Evolutionary conservation across 1,139 yeast genomes (phyloP), one percentile per base, ranked within the genome.

Genomic region (Debaryomycetaceae sp.): DNA sequence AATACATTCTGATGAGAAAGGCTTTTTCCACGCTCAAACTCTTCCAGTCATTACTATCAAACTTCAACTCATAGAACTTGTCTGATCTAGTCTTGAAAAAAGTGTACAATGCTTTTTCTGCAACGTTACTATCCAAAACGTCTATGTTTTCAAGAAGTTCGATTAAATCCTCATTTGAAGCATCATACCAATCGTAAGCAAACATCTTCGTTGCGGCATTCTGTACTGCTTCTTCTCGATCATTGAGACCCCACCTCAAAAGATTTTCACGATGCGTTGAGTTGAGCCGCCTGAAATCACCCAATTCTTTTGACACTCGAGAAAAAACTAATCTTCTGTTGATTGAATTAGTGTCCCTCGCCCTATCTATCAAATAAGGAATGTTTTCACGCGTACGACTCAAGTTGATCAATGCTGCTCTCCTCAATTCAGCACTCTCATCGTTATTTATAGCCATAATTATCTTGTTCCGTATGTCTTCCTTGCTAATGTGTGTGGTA

Each of bases 401-500:
- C 30, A 91, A 58, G 54, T 88, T 87, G 36, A 85, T 65, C 51
- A 89, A 63, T 1, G 92, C 94, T 0, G 95, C 89, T 40, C 96
- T 71, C 50, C 98, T 75, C 1, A 91, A 96, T 49, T 92, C 98
- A 0, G 96, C 82, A 51, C 83, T 83, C 2, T 88, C 79, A 59
- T 92, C 98, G 54, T 83, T 78, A 52, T 81, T 83, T 52, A 89
- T 66, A 0, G 84, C 75, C 16, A 65, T 55, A 30, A 83, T 51
- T 22, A 88, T 63, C 36, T 73, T 70, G 30, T 73, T 68, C 1
- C 80, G 75, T n/a, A 83, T 50, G 29, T 41, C 37, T 3, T 52
- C 50, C 24, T 49, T 51, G 31, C 51, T 53, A 15, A 56, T 44
- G 6, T 54, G 52, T 8, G 47, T 48, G 24, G 48, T 50, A 41